Conservation (phyloP, 2,329 filamentous ascomycete species). For the Fusarium veterinarium region DNA sequence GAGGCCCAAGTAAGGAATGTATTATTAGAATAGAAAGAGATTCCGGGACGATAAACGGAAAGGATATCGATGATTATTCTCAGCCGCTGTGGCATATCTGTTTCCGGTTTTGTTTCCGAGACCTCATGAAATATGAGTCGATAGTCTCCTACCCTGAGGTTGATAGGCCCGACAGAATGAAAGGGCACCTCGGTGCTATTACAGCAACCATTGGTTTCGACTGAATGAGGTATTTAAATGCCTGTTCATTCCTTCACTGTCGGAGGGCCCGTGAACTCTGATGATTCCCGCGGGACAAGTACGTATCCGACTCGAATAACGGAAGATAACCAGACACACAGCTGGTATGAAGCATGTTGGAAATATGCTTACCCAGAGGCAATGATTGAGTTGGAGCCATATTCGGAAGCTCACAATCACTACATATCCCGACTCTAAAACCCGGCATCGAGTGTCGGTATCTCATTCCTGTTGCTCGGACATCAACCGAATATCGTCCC, state of each 20-base stretch:
- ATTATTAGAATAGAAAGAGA: conserved; percentile 18
- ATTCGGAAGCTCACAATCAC: background rate
- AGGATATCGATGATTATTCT: conserved; percentile 6
- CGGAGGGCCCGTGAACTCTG: background rate
- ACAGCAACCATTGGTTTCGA: background rate
- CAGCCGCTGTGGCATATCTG: background rate
- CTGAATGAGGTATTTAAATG: background rate
- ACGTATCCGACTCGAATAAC: background rate
- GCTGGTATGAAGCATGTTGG: background rate
- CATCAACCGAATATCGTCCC: conserved; percentile 23
- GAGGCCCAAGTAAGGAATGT: conserved; percentile 13
- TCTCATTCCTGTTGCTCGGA: conserved; percentile 23
- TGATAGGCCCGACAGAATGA: too few relatives aligned
- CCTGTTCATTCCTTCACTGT: background rate
- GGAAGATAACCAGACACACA: background rate
- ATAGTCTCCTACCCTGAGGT: background rate
- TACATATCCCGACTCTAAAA: background rate
- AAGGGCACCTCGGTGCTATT: background rate
- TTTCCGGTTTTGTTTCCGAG: background rate
- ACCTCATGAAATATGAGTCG: background rate
- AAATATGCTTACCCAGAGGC: background rate
- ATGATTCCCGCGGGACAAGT: background rate
- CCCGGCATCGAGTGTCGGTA: background rate
- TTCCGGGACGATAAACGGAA: conserved; percentile 1
- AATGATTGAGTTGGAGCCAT: background rate